Evolutionary conservation across 208 protist species (phyloP).

Genomic region (Porcisia hertigi): DNA sequence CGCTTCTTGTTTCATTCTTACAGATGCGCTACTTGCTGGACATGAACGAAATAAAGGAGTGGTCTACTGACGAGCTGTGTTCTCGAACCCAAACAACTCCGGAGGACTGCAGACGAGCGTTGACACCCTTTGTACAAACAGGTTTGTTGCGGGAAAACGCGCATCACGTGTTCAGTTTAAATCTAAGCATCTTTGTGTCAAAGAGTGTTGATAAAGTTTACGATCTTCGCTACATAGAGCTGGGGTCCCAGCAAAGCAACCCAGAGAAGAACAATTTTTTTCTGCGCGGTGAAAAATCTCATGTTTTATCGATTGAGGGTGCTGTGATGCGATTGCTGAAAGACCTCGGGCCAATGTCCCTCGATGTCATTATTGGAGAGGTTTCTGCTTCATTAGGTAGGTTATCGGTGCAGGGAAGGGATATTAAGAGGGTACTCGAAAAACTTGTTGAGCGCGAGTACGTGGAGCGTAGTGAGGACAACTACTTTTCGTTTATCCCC

Average conservation of each 20-base stretch:
- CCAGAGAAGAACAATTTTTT: conserved; percentile 19
- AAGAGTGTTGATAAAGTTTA: conserved; percentile 4
- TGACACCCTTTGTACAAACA: conserved; percentile 25
- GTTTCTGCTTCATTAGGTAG: conserved; percentile 11
- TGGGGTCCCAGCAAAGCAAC: conserved; percentile 28
- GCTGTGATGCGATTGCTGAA: conserved; percentile 23
- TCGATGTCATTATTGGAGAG: conserved; percentile 14
- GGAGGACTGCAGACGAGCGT: conserved; percentile 23
- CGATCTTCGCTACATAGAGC: conserved; percentile 23
- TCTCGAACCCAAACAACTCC: background rate
- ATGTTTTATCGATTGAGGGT: conserved; percentile 23
- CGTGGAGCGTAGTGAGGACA: conserved; percentile 20
- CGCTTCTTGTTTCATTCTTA: conserved; percentile 24
- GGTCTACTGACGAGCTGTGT: conserved; percentile 23
- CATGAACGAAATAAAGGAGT: conserved; percentile 24
- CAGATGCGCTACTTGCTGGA: conserved; percentile 26
- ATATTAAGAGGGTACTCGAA: conserved; percentile 35
- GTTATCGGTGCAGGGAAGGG: conserved; percentile 11
- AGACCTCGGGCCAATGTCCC: conserved; percentile 11
- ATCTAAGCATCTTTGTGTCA: background rate
- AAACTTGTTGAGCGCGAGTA: conserved; percentile 33
- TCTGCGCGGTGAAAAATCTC: conserved; percentile 21
- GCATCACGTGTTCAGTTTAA: conserved; percentile 7
- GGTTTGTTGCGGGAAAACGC: conserved; percentile 16
- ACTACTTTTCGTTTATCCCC: conserved; percentile 22